Evolutionary conservation across 2,329 filamentous ascomycete genomes (phyloP).

Genomic region (Daldinia eschscholtzii): DNA sequence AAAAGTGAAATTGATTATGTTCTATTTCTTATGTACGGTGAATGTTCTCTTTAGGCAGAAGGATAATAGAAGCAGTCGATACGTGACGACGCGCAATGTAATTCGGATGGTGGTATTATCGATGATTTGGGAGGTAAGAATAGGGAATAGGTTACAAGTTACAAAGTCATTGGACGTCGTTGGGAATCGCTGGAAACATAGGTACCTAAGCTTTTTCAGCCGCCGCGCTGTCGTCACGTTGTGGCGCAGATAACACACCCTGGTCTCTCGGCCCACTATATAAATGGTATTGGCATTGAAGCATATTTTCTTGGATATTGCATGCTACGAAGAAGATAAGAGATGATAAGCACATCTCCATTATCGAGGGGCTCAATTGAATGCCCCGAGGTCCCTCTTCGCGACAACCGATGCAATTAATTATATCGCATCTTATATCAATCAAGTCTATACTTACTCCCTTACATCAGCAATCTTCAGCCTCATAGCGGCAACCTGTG

Average conservation of each 20-base stretch:
- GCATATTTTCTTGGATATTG: conserved; percentile 11
- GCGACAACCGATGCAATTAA: background rate
- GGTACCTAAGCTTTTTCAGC: conserved; percentile 28
- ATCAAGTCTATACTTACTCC: background rate
- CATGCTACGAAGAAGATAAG: conserved; percentile 16
- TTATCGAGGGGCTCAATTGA: conserved; percentile 30
- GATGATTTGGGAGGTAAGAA: conserved; percentile 25
- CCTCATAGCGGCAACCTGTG: background rate
- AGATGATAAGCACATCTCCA: conserved; percentile 13
- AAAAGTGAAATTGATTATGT: conserved; percentile 10
- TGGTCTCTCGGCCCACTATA: background rate
- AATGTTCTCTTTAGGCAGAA: background rate
- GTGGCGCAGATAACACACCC: conserved; percentile 32
- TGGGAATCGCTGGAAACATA: conserved; percentile 20
- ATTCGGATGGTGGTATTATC: conserved; percentile 26
- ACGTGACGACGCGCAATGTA: conserved; percentile 24
- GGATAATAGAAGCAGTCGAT: background rate
- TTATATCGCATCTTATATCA: background rate
- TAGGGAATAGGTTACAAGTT: background rate
- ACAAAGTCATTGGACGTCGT: conserved; percentile 9
- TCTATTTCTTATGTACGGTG: background rate
- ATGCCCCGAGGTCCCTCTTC: conserved; percentile 11
- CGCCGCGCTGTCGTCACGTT: conserved; percentile 39
- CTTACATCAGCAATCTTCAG: background rate
- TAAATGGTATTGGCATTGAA: background rate